Conservation (phyloP, 495 filamentous ascomycete species). For the Talaromyces thailandensis region DNA sequence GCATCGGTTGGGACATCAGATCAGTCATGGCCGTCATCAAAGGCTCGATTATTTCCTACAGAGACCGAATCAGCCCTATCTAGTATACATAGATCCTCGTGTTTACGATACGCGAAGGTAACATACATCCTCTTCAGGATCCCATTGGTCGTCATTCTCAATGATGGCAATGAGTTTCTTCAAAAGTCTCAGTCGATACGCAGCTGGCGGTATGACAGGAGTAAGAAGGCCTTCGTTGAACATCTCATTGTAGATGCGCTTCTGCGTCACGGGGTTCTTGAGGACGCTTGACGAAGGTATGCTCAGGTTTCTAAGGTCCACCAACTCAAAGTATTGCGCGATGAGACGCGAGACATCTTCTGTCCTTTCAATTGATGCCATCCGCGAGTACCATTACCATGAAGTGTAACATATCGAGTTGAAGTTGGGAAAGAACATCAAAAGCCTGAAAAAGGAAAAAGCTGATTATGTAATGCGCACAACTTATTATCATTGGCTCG, state of each 20-base stretch:
- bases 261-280: conserved; percentile 46
- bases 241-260: conserved; percentile 49
- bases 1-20: conserved; percentile 47
- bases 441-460: neutral
- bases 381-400: neutral
- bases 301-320: conserved; percentile 44
- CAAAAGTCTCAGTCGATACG: conserved; percentile 63
- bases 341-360: conserved; percentile 15
- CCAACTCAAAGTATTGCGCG: conserved; percentile 59
- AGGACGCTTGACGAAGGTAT: conserved; percentile 47
- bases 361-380: neutral
- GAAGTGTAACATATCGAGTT: neutral
- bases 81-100: neutral
- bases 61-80: neutral
- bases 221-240: conserved; percentile 47
- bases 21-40: conserved; percentile 53
- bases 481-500: neutral
- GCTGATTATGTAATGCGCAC: neutral
- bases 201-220: conserved; percentile 45
- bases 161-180: conserved; percentile 59
- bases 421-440: neutral
- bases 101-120: conserved; percentile 6
- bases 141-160: conserved; percentile 51
- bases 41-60: conserved; percentile 67
- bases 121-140: conserved; percentile 82